Evolutionary conservation across 1,284 basidiomycete species (phyloP), one percentile per base, ranked within the genome.

Genomic region (Malassezia equina): DNA sequence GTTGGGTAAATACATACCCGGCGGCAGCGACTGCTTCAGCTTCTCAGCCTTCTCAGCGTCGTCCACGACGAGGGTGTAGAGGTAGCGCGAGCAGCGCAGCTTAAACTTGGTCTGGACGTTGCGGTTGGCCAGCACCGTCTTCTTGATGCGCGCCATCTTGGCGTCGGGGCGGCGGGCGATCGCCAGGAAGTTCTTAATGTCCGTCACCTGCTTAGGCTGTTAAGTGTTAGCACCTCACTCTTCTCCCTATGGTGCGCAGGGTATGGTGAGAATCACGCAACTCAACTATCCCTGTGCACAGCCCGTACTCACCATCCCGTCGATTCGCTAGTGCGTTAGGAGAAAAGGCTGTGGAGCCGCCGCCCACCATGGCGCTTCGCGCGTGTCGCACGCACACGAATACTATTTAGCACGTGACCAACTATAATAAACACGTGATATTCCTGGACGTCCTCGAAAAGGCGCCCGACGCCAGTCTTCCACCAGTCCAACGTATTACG

Each of bases 11-110:
- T 21, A 79, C 86, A 69, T 73, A 90, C 90, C 87, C 75, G 94
- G 93, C 59, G 93, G 93, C 51, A 99, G 81, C 73, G 85, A 86
- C 80, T 89, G 88, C 81, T 86, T 85, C 72, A 99, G 84, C 82
- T 96, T 99, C 77, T 94, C 90, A 45, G 94, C 94, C 83, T 96
- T 96, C 79, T 95, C 90, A 73, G 86, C 83, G 80, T 98, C 94
- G 76, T 91, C 85, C 75, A 98, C 80, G 63, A 85, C 84, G 67
- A 98, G 84, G 28, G 94, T 98, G 85, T 99, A 98, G 64, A 98
- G 86, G 80, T 93, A 95, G 75, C 86, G 83, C 62, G 88, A 87
- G 81, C 91, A 95, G 78, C 93, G 84, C 76, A 99, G 84, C 83
- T 98, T 98, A 85, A 98, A 96, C 81, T 98, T 96, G 77, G 71